These are phyloP conservation scores for Schizophyllum amplum DNA, from an alignment of 1,284 basidiomycete genomes.

Conservation along the genomic window DNA sequence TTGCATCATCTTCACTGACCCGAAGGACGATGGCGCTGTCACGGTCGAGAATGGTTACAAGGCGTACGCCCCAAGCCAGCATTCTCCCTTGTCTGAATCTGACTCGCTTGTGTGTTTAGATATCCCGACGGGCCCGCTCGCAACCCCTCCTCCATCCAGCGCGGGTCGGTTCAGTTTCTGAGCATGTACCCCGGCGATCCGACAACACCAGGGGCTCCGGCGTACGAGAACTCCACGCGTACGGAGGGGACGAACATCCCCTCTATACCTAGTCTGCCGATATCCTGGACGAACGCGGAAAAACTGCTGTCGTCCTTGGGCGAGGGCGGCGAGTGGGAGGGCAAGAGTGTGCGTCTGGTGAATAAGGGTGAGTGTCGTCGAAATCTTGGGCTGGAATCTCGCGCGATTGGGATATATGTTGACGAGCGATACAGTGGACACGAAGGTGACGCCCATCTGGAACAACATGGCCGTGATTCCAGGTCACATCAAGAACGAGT, in stretches of 20 bases:
- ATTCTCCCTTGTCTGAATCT: not conserved
- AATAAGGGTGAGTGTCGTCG: slow-evolving; percentile 36
- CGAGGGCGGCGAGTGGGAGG: slow-evolving; percentile 31
- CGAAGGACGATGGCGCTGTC: slow-evolving; percentile 69
- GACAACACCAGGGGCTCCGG: slow-evolving; percentile 69
- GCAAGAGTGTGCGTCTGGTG: slow-evolving; percentile 33
- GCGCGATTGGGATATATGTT: not conserved
- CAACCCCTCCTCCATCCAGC: slow-evolving; percentile 65
- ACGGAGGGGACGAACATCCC: slow-evolving; percentile 56
- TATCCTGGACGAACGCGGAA: slow-evolving; percentile 51
- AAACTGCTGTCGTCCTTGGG: slow-evolving; percentile 27
- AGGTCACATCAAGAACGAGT: slow-evolving; percentile 80
- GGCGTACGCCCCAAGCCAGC: slow-evolving; percentile 17
- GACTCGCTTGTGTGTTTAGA: slow-evolving; percentile 7
- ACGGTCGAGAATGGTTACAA: slow-evolving; percentile 62
- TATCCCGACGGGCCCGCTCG: slow-evolving; percentile 78
- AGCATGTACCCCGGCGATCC: slow-evolving; percentile 69
- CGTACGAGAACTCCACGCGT: slow-evolving; percentile 72
- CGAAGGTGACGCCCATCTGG: slow-evolving; percentile 59
- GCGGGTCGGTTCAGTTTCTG: slow-evolving; percentile 73
- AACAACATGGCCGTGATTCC: slow-evolving; percentile 86
- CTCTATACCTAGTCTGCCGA: slow-evolving; percentile 61
- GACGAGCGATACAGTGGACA: slow-evolving; percentile 38
- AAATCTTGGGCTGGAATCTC: too few species aligned
- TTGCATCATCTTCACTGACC: slow-evolving; percentile 69